Percentiles rank a stretch among this genome's conserved stretches.
phyloP scores from a whole-genome alignment of 352 stramenopile species.

The Pelagophyceae sp. region DNA sequence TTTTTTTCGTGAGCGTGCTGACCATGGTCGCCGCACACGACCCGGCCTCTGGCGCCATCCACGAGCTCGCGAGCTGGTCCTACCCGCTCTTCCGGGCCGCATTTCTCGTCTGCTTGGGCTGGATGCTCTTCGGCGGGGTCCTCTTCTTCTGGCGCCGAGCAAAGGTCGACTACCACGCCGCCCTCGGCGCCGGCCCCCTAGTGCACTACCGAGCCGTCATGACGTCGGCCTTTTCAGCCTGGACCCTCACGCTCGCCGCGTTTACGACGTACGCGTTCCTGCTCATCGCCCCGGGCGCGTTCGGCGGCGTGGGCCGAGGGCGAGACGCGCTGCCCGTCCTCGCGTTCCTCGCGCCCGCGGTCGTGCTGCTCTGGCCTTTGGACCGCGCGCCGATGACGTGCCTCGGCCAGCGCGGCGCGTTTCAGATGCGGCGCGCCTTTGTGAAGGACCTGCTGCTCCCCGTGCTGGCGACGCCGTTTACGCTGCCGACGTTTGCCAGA shows the following conservation, averaged over 20 bases:
- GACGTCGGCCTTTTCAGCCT: background rate
- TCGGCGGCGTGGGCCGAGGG: too few species aligned
- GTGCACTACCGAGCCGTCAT: background rate
- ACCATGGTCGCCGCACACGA: background rate
- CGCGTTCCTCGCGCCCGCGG: background rate
- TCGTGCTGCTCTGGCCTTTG: background rate
- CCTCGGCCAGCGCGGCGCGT: background rate
- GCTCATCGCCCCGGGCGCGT: background rate
- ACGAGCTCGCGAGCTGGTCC: background rate
- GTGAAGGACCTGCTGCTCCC: background rate
- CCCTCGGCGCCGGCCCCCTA: background rate
- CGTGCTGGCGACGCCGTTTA: background rate
- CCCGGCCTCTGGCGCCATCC: background rate
- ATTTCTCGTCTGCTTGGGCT: background rate
- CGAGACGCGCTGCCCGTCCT: background rate
- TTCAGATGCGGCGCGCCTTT: background rate
- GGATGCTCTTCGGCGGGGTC: background rate
- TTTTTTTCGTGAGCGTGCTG: background rate
- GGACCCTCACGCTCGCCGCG: background rate
- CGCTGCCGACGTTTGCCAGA: background rate
- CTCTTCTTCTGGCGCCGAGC: constrained; percentile 1
- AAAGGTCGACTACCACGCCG: background rate
- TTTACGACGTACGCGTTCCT: background rate
- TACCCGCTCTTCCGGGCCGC: constrained; percentile 11
- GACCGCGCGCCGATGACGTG: background rate